Conservation (phyloP, 2,329 filamentous ascomycete genomes). For the Paecilomyces sp. region DNA sequence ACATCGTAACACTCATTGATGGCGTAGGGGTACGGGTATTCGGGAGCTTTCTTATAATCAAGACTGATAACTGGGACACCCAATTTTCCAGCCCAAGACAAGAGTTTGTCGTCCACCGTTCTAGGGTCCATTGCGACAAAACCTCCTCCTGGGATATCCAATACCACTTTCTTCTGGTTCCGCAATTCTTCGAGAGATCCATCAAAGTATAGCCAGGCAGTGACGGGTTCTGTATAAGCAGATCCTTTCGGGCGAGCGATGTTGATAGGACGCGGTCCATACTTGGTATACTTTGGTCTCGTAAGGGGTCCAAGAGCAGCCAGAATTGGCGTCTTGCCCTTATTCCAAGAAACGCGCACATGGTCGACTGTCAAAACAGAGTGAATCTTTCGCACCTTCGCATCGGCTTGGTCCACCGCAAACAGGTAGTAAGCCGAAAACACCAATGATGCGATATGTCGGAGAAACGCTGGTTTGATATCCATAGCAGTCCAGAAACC, state of each 20-base stretch:
- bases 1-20: constrained; percentile 84
- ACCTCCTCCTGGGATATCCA: constrained; percentile 89
- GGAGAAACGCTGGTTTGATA: constrained; percentile 69
- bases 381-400: constrained; percentile 88
- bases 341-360: constrained; percentile 90
- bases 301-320: constrained; percentile 63
- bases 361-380: constrained; percentile 85
- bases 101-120: constrained; percentile 86
- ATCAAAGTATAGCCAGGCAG: constrained; percentile 91
- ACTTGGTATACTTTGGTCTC: constrained; percentile 71
- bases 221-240: constrained; percentile 74
- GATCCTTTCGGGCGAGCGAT: constrained; percentile 76
- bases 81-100: constrained; percentile 84
- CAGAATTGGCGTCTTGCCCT: constrained; percentile 81
- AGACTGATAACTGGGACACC: constrained; percentile 84
- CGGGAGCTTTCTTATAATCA: constrained; percentile 83
- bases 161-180: constrained; percentile 67
- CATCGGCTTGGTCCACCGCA: constrained; percentile 87
- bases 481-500: constrained; percentile 99
- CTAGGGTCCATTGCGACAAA: constrained; percentile 95
- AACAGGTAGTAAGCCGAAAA: constrained; percentile 90
- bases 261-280: constrained; percentile 72
- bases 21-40: constrained; percentile 77
- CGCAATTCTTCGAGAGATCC: constrained; percentile 72
- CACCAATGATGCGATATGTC: constrained; percentile 73